These are phyloP conservation scores for Trichoderma pleuroti DNA, from an alignment of 2,329 filamentous ascomycete species.

Conservation along the genomic window DNA sequence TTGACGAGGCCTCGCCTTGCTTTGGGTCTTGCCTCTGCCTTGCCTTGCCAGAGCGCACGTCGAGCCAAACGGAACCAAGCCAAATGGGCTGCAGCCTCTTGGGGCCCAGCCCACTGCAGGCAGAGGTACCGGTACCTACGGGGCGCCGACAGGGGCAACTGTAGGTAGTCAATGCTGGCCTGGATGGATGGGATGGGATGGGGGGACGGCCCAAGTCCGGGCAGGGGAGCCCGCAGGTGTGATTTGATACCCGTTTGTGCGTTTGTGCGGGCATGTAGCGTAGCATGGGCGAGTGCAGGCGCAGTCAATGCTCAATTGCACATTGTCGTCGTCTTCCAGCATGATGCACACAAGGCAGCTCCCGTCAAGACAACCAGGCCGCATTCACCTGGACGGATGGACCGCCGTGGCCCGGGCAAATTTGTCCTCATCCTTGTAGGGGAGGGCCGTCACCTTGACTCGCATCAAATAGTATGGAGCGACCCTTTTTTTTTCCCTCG, in stretches of 20 bases:
- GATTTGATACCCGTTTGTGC: not conserved
- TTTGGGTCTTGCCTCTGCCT: not conserved
- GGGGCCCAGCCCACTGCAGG: not conserved
- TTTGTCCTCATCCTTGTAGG: not conserved
- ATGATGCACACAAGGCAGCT: no score
- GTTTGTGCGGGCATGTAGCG: not conserved
- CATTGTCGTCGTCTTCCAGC: not conserved
- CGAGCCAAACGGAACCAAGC: not conserved
- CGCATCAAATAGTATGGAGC: conserved; percentile 1
- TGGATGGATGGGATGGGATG: not conserved
- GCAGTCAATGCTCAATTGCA: not conserved
- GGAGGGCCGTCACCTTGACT: conserved; percentile 7
- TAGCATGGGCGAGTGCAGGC: not conserved
- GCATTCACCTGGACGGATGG: no score
- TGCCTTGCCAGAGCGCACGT: not conserved
- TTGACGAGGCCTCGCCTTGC: conserved; percentile 3
- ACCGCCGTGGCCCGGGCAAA: not conserved
- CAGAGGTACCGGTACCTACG: not conserved
- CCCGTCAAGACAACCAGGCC: no score
- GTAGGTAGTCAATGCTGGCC: not conserved
- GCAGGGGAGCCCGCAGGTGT: not conserved
- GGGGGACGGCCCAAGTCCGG: not conserved
- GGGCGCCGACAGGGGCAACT: not conserved
- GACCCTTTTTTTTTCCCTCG: not conserved
- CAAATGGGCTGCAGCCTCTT: conserved; percentile 5